phyloP scores from a whole-genome alignment of 2,329 filamentous ascomycete genomes.

The Fusarium poae region DNA sequence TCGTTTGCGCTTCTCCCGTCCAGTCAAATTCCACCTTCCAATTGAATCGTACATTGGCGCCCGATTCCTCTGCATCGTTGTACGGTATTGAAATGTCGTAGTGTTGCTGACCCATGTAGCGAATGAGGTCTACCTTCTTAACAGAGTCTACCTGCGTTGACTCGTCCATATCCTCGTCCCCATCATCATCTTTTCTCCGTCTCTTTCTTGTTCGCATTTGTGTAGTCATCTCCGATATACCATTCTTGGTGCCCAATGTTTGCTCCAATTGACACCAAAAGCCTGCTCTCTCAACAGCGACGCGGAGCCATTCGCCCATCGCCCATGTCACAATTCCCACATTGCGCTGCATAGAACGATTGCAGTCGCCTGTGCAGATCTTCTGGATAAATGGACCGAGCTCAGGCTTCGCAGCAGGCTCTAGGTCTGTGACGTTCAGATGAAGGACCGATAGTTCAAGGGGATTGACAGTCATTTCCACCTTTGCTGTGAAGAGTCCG shows the following conservation, averaged over 20 bases:
- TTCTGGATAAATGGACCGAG: slow-evolving; percentile 66
- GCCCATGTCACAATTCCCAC: slow-evolving; percentile 74
- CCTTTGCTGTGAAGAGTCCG: slow-evolving; percentile 68
- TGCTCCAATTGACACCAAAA: slow-evolving; percentile 70
- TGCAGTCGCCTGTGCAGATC: slow-evolving; percentile 55
- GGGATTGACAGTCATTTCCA: slow-evolving; percentile 72
- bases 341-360: slow-evolving; percentile 67
- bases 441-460: slow-evolving; percentile 63
- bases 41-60: slow-evolving; percentile 64
- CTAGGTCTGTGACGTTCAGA: slow-evolving; percentile 67
- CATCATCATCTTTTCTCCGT: slow-evolving; percentile 42
- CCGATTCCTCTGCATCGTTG: slow-evolving; percentile 49
- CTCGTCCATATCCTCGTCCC: slow-evolving; percentile 41
- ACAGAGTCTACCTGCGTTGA: slow-evolving; percentile 13
- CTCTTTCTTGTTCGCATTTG: slow-evolving; percentile 47
- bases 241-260: slow-evolving; percentile 58
- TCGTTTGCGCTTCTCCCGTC: slow-evolving; percentile 77
- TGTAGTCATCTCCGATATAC: slow-evolving; percentile 40
- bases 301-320: slow-evolving; percentile 75
- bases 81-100: slow-evolving; percentile 60
- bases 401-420: slow-evolving; percentile 70
- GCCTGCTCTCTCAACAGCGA: slow-evolving; percentile 70
- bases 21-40: slow-evolving; percentile 78
- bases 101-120: slow-evolving; percentile 66
- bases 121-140: slow-evolving; percentile 61